A percentile compares a stretch with the other conserved stretches of the same genome.
These are phyloP conservation scores for Coniochaeta sp. DNA, from an alignment of 2,329 filamentous ascomycete genomes.

Conservation along the genomic window DNA sequence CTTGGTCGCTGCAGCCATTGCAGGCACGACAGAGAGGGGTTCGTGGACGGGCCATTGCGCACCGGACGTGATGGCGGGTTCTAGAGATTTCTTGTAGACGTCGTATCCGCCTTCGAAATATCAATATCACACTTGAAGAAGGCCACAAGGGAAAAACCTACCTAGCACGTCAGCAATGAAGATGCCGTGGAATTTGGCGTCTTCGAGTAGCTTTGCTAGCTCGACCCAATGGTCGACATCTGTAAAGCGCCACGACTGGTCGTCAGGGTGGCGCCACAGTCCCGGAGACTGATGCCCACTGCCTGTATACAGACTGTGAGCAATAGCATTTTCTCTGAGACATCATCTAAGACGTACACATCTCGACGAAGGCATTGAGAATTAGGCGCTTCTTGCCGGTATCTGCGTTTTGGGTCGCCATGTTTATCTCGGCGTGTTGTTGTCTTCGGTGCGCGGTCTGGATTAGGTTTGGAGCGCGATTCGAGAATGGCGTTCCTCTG, in stretches of 20 bases:
- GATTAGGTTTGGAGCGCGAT: not conserved
- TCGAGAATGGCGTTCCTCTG: not conserved
- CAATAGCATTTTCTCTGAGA: not conserved
- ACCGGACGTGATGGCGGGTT: constrained; percentile 51
- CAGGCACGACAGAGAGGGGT: constrained; percentile 52
- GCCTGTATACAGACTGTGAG: constrained; percentile 12
- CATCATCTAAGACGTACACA: constrained; percentile 8
- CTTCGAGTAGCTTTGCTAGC: constrained; percentile 51
- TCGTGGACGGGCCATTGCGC: constrained; percentile 69
- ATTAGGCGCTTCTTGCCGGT: constrained; percentile 12
- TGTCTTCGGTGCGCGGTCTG: not conserved
- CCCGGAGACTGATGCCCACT: constrained; percentile 39
- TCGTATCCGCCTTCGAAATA: constrained; percentile 50
- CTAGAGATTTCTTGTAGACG: constrained; percentile 55
- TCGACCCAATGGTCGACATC: constrained; percentile 53
- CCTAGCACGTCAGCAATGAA: constrained; percentile 60
- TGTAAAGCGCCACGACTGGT: constrained; percentile 55
- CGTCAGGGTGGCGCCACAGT: constrained; percentile 54
- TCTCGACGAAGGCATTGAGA: constrained; percentile 14
- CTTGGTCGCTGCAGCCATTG: constrained; percentile 60
- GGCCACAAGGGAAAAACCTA: constrained; percentile 1
- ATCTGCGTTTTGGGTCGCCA: constrained; percentile 6
- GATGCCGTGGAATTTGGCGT: constrained; percentile 57
- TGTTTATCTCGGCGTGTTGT: constrained; percentile 1
- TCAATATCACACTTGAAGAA: not conserved